Conservation (phyloP, 768 basidiomycete species). For the Leccinum barrowsii region DNA sequence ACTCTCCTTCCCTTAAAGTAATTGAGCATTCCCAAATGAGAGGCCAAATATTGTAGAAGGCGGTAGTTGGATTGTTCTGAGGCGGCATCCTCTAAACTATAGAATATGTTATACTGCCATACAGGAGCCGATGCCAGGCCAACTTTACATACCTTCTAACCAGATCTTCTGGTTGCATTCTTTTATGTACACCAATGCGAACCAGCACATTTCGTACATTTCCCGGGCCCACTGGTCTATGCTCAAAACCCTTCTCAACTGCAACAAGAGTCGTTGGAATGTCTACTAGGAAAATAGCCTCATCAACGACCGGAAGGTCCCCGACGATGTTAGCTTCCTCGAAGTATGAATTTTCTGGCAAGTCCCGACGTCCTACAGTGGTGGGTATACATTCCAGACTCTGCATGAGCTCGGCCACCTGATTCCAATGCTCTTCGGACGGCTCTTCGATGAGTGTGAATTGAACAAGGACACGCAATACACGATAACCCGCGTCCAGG, state of each 20-base stretch:
- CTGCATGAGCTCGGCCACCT: conserved; percentile 47
- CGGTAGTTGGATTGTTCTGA: conserved; percentile 14
- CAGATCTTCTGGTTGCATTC: conserved; percentile 8
- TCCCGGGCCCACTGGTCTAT: background rate
- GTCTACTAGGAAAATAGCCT: background rate
- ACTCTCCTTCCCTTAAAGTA: conserved; percentile 2
- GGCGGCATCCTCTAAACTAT: conserved; percentile 9
- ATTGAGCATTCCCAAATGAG: conserved; percentile 33
- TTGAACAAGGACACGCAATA: conserved; percentile 60
- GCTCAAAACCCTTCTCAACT: background rate
- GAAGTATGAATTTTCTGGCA: conserved; percentile 75
- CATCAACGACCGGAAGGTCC: conserved; percentile 8
- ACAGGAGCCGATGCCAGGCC: conserved; percentile 39
- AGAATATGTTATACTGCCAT: background rate
- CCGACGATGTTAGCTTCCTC: conserved; percentile 77
- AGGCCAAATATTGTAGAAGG: conserved; percentile 50
- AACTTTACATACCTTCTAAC: conserved; percentile 29
- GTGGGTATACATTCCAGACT: conserved; percentile 68
- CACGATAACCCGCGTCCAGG: conserved; percentile 51
- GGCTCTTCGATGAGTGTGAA: conserved; percentile 68
- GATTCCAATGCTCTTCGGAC: conserved; percentile 48
- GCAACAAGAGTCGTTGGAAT: background rate
- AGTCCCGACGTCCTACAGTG: conserved; percentile 57
- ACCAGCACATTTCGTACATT: conserved; percentile 5
- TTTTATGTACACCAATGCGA: conserved; percentile 35